Evolutionary conservation across 176 grass and related monocot genomes (phyloP), one percentile per base, ranked within the genome.

Genomic region (Tillandsia leiboldiana): DNA sequence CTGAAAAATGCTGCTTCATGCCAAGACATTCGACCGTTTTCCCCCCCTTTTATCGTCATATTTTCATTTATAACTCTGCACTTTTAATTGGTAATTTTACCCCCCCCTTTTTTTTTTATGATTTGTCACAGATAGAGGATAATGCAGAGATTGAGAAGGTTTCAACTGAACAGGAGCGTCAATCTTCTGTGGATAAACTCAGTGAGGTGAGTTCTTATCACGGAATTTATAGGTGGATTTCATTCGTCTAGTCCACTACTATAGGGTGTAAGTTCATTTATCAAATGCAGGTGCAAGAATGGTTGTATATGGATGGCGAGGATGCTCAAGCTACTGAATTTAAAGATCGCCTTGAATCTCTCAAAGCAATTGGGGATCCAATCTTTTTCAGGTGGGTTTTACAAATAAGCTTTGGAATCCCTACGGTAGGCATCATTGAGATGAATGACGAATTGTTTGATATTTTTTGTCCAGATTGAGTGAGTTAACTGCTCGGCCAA

Each of bases 231-330:
- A 54, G 6, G 69, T 28, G n/a, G 17, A 64, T 22, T 70, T 10
- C 49, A 67, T 68, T 90, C 18, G 52, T 69, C 10, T 26, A 50
- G 12, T 51, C 53, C 49, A 57, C 65, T 57, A 59, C 5, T 9
- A 9, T 77, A 29, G 68, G 26, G 70, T 63, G n/a, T 72, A 67
- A 66, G 51, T 18, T 78, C 78, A 0, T 51, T 72, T 22, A 69
- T 12, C 48, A 70, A 79, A 14, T 79, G 70, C 73, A 99, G 95
- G 95, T 94, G 29, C 90, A 99, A 73, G 95, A 99, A 58, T 99
- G 95, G 95, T 80, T 99, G 68, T 99, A 99, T 68, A 94, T 87
- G 90, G 95, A 99, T 15, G 95, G 90, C 47, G 95, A 99, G 77
- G 95, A 99, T 66, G 95, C 90, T 81, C 83, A 85, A 86, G 87